Percentiles rank a stretch among this genome's conserved stretches.
Conservation (phyloP, 139 green algal genomes). For the Haematococcus lacustris region DNA sequence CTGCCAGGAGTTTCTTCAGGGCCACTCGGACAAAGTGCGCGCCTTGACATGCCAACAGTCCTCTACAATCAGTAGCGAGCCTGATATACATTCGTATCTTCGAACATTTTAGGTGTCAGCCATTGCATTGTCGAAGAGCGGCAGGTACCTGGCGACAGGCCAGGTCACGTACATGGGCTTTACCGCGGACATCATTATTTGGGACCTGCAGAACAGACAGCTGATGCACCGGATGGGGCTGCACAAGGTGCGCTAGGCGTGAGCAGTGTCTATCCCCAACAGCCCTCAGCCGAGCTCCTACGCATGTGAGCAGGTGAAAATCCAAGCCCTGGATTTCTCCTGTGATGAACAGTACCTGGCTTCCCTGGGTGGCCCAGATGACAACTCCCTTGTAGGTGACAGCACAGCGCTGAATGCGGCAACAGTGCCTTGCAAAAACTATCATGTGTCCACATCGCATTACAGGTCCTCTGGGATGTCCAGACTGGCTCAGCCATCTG, state of each 20-base stretch:
- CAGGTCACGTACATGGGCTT: conserved; percentile 82
- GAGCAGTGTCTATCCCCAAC: no score
- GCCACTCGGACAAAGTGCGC: conserved; percentile 49
- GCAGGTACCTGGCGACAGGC: conserved; percentile 69
- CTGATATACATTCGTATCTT: not conserved
- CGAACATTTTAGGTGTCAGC: conserved; percentile 55
- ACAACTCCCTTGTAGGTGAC: conserved; percentile 67
- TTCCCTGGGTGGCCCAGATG: conserved; percentile 75
- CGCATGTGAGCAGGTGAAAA: conserved; percentile 60
- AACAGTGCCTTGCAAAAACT: not conserved
- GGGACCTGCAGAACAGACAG: conserved; percentile 59
- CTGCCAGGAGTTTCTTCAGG: conserved; percentile 54
- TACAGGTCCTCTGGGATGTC: conserved; percentile 79
- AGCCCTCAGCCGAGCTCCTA: no score
- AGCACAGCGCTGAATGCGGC: not conserved
- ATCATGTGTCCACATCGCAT: not conserved
- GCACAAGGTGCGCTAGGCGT: conserved; percentile 77
- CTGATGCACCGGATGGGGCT: conserved; percentile 65
- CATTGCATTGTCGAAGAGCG: conserved; percentile 56
- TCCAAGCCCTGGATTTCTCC: conserved; percentile 69
- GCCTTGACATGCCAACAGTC: not conserved
- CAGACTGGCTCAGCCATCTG: conserved; percentile 68
- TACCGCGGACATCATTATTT: conserved; percentile 80
- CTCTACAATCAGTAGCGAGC: not conserved
- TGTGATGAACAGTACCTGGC: conserved; percentile 59